phyloP scores from a whole-genome alignment of 78 protist species.

The Dictyostelium capitatum region DNA sequence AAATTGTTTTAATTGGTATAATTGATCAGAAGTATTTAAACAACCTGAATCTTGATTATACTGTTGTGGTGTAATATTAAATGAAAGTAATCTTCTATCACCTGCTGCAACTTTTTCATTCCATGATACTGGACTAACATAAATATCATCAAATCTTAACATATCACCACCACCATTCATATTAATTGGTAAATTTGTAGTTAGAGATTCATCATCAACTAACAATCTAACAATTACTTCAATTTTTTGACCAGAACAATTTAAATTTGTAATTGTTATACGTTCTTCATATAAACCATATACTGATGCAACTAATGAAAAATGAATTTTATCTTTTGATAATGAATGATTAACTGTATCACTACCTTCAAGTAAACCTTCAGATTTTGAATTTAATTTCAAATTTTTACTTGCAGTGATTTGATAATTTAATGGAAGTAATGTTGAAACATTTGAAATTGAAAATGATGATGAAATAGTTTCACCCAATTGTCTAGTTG shows the following conservation, averaged over 20 bases:
- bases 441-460: constrained; percentile 55
- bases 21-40: background rate
- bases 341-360: constrained; percentile 34
- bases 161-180: constrained; percentile 52
- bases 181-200: constrained; percentile 66
- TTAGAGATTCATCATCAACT: constrained; percentile 74
- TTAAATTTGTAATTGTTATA: constrained; percentile 37
- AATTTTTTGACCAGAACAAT: constrained; percentile 57
- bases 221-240: constrained; percentile 47
- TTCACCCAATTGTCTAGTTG: constrained; percentile 68
- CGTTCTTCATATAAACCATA: constrained; percentile 73
- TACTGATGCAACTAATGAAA: constrained; percentile 18
- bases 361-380: constrained; percentile 69
- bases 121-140: constrained; percentile 29
- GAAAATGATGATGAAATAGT: constrained; percentile 25
- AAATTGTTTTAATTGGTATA: constrained; percentile 44
- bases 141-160: constrained; percentile 50
- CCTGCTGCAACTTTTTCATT: background rate
- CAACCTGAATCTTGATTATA: background rate
- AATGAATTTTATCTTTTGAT: constrained; percentile 44
- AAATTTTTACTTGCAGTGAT: constrained; percentile 39
- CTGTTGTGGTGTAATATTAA: constrained; percentile 37
- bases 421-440: constrained; percentile 46
- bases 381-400: background rate
- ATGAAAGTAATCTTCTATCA: constrained; percentile 7